Percentiles rank a stretch among this genome's conserved stretches.
These are phyloP conservation scores for Tremella fuciformis DNA, from an alignment of 768 basidiomycete genomes.

Conservation along the genomic window DNA sequence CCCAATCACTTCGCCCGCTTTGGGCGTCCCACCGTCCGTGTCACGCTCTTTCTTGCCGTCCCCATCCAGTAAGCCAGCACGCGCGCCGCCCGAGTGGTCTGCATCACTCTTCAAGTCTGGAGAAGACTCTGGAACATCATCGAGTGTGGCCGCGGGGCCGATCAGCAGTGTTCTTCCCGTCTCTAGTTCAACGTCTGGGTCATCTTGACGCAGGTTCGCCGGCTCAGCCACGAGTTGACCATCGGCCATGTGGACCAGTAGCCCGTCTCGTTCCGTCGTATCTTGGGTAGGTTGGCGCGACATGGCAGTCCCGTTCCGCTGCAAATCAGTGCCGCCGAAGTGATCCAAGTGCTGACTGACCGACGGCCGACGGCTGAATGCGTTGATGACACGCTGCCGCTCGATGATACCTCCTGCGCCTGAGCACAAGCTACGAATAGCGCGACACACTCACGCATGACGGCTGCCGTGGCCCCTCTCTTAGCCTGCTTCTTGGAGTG, in stretches of 20 bases:
- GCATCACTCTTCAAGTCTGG: neutral
- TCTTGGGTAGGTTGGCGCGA: neutral
- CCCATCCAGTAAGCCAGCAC: neutral
- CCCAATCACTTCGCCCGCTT: neutral
- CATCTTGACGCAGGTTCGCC: conserved; percentile 6
- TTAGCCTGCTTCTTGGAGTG: conserved; percentile 71
- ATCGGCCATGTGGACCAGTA: conserved; percentile 29
- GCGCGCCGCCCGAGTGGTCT: neutral
- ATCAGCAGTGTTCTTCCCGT: neutral
- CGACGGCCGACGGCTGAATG: conserved; percentile 34
- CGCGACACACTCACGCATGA: conserved; percentile 58
- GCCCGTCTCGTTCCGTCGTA: conserved; percentile 19
- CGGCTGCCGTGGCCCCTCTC: conserved; percentile 66
- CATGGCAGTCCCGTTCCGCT: conserved; percentile 7
- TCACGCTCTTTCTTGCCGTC: neutral
- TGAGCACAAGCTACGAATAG: neutral
- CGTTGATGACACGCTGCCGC: conserved; percentile 41
- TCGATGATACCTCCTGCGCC: conserved; percentile 50
- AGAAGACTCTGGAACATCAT: neutral
- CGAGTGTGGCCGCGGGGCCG: neutral
- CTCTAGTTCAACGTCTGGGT: neutral
- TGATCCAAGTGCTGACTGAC: conserved; percentile 4
- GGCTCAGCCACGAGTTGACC: conserved; percentile 32
- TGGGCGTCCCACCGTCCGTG: neutral
- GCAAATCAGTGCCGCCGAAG: conserved; percentile 1